Evolutionary conservation across 306 rosid genomes (phyloP).

Genomic region (Sechiopsis laciniata): DNA sequence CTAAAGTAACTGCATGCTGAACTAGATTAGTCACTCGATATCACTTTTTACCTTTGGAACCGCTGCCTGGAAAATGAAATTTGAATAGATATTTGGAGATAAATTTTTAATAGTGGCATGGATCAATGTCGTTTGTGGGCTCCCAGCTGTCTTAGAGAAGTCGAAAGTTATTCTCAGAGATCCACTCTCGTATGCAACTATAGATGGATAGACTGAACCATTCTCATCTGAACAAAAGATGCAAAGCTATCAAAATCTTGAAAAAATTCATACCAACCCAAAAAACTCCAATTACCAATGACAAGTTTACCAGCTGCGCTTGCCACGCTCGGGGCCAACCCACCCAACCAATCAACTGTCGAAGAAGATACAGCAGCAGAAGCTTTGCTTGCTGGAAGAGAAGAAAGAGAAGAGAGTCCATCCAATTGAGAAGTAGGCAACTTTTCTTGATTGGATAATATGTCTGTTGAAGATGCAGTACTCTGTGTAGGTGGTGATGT

Average conservation of each 20-base stretch:
- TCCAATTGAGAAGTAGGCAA: slow-evolving; percentile 48
- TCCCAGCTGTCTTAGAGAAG: slow-evolving; percentile 79
- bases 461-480: slow-evolving; percentile 45
- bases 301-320: slow-evolving; percentile 37
- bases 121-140: slow-evolving; percentile 66
- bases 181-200: slow-evolving; percentile 82
- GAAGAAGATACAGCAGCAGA: slow-evolving; percentile 53
- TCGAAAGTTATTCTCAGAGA: slow-evolving; percentile 62
- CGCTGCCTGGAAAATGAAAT: slow-evolving; percentile 96
- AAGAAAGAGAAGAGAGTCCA: slow-evolving; percentile 53
- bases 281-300: slow-evolving; percentile 14
- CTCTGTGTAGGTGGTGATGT: slow-evolving; percentile 46
- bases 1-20: background rate
- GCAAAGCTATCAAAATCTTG: slow-evolving; percentile 24
- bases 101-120: slow-evolving; percentile 71
- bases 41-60: slow-evolving; percentile 80
- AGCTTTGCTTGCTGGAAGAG: slow-evolving; percentile 42
- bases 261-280: slow-evolving; percentile 11
- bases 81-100: slow-evolving; percentile 51
- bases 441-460: slow-evolving; percentile 46
- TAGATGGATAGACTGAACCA: slow-evolving; percentile 70
- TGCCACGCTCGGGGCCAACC: slow-evolving; percentile 49
- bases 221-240: slow-evolving; percentile 49
- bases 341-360: slow-evolving; percentile 69
- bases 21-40: slow-evolving; percentile 15